These are phyloP conservation scores for Mortierella hygrophila DNA, from an alignment of 192 early-diverging fungal genomes.

Conservation along the genomic window DNA sequence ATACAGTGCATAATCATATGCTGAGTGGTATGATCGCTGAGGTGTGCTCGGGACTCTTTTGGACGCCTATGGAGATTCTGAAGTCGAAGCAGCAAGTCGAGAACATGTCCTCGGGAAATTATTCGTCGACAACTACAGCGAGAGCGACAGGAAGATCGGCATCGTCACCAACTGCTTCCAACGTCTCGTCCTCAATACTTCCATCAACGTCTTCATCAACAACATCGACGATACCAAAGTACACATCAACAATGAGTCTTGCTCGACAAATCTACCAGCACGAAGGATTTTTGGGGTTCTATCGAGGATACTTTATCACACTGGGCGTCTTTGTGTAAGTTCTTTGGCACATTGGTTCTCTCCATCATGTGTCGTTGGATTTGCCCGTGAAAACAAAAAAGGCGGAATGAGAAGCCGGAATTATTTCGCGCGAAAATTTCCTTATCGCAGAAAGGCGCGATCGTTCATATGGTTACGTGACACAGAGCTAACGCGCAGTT, in stretches of 20 bases:
- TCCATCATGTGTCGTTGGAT: background rate
- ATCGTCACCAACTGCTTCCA: background rate
- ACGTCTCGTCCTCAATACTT: background rate
- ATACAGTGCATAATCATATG: slow-evolving; percentile 67
- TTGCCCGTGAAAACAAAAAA: background rate
- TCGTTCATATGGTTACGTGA: background rate
- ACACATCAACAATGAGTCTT: slow-evolving; percentile 40
- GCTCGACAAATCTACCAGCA: slow-evolving; percentile 61
- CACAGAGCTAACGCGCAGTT: background rate
- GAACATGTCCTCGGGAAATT: background rate
- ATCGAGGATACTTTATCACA: slow-evolving; percentile 78
- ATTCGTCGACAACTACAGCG: background rate
- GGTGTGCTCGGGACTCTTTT: slow-evolving; percentile 73
- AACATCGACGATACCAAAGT: background rate
- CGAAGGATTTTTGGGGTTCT: slow-evolving; percentile 78
- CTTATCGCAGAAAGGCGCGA: background rate
- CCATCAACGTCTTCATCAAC: background rate
- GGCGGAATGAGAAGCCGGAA: background rate
- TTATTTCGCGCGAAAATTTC: background rate
- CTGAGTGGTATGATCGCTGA: slow-evolving; percentile 74
- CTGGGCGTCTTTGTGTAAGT: slow-evolving; percentile 84
- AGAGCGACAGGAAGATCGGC: background rate
- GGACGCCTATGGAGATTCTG: slow-evolving; percentile 91
- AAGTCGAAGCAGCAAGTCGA: slow-evolving; percentile 80
- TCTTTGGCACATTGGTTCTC: slow-evolving; percentile 6